Evolutionary conservation across 495 filamentous ascomycete genomes (phyloP), one percentile per base, ranked within the genome.

Genomic region (Articulospora tetracladia): DNA sequence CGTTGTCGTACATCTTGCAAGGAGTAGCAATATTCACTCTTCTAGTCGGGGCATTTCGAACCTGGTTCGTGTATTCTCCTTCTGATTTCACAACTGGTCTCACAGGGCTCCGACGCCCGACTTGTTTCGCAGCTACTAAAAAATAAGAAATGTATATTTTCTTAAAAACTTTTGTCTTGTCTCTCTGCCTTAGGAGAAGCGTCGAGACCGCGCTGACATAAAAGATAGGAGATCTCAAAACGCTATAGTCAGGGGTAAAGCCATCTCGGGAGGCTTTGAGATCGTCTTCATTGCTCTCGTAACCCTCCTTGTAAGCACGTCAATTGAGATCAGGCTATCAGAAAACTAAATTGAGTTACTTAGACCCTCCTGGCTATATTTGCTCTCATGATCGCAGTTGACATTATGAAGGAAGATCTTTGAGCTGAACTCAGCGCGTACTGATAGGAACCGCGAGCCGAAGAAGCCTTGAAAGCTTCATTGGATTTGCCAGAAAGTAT

Each of bases 181-280:
- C 10, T 6, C 30, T 34, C 10, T 44, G n/a, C 39, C n/a, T 44
- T 44, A 19, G n/a, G 39, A 44, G 15, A 34, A n/a, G n/a, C n/a
- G n/a, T n/a, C n/a, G n/a, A n/a, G 30, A 7, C n/a, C 10, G 17
- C n/a, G 17, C 39, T 44, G n/a, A 44, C 3, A 3, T 3, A 15
- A 15, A 15, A 11, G 15, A 15, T 44, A 44, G 39, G 82, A 80
- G 82, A 53, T 83, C 86, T 64, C 88, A 92, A 71, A 77, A 76
- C 69, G 86, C 85, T 0, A 81, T 92, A 34, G 72, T 85, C 20
- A 64, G 80, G 54, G 89, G 88, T 15, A 86, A 83, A 59, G 77
- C 84, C 0, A 74, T 87, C 68, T 77, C 80, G 17, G 86, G 88
- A 3, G 89, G 89, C 0, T 87, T 83, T 78, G 90, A 92, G 67